phyloP scores from a whole-genome alignment of 2,329 filamentous ascomycete species.

The Claviceps spartinae region DNA sequence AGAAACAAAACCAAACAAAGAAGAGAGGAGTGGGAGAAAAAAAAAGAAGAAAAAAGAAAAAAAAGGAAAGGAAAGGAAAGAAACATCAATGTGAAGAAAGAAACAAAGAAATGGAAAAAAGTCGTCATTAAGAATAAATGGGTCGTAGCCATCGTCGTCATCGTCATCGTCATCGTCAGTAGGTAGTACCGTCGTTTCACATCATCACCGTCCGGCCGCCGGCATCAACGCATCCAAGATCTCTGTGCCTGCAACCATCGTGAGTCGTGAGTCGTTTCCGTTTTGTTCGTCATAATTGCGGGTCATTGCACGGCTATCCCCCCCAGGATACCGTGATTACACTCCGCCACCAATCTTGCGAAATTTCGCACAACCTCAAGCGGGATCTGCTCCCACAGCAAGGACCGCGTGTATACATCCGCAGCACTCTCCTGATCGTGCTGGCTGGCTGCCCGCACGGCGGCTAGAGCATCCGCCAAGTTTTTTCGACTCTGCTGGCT shows the following conservation, averaged over 20 bases:
- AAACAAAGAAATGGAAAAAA: constrained; percentile 1
- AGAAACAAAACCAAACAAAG: background rate
- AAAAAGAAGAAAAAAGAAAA: constrained; percentile 4
- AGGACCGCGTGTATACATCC: constrained; percentile 82
- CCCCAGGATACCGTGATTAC: constrained; percentile 36
- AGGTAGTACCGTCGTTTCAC: constrained; percentile 21
- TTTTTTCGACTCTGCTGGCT: constrained; percentile 53
- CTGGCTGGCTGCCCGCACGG: constrained; percentile 59
- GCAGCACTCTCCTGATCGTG: constrained; percentile 59
- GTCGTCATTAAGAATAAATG: constrained; percentile 14
- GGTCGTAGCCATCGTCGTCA: constrained; percentile 17
- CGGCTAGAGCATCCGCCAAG: constrained; percentile 66
- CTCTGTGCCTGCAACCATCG: too few species aligned
- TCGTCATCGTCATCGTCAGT: constrained; percentile 23
- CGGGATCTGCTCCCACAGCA: constrained; percentile 91
- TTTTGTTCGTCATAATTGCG: constrained; percentile 21
- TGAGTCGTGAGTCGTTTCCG: too few species aligned
- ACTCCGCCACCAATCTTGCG: constrained; percentile 77
- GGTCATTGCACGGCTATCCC: constrained; percentile 30
- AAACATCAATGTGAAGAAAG: constrained; percentile 5
- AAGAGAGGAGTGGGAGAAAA: background rate
- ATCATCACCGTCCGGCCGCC: background rate
- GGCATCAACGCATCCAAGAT: too few species aligned
- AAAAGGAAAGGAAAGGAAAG: constrained; percentile 2
- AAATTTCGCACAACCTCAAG: constrained; percentile 86